Conservation (phyloP, 768 basidiomycete genomes). For the Rhodosporidiobolus sp. region DNA sequence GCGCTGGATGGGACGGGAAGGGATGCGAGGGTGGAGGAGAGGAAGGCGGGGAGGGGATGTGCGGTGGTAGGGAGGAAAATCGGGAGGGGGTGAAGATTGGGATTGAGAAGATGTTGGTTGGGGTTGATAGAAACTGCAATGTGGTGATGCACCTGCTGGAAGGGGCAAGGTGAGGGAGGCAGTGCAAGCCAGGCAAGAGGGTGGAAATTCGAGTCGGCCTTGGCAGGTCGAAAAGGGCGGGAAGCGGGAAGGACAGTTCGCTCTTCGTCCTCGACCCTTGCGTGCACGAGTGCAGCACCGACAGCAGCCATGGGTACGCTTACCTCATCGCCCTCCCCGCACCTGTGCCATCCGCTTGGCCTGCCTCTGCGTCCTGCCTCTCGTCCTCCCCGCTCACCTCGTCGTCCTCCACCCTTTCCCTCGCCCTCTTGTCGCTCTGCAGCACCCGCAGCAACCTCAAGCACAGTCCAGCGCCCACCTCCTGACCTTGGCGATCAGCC, state of each 20-base stretch:
- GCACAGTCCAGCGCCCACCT: background rate
- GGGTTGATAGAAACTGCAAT: background rate
- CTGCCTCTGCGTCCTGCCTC: background rate
- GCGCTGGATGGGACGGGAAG: background rate
- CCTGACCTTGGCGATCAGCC: background rate
- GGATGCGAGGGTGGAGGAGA: background rate
- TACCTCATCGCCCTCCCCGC: background rate
- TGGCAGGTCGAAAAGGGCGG: no score
- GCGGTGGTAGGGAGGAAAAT: background rate
- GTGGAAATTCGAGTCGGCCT: no score
- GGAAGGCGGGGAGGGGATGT: background rate
- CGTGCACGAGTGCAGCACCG: no score
- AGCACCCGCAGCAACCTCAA: background rate
- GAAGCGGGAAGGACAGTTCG: no score
- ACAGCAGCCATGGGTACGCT: no score
- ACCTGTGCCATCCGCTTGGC: no score
- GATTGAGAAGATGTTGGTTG: background rate
- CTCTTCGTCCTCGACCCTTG: no score
- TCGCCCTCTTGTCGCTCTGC: no score
- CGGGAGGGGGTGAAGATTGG: background rate
- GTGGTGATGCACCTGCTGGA: no score
- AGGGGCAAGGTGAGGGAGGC: no score
- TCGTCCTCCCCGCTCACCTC: background rate
- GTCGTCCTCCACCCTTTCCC: background rate
- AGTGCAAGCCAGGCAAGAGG: no score